Conservation (phyloP, 2,329 filamentous ascomycete species). For the Emmonsiellopsis sp. region DNA sequence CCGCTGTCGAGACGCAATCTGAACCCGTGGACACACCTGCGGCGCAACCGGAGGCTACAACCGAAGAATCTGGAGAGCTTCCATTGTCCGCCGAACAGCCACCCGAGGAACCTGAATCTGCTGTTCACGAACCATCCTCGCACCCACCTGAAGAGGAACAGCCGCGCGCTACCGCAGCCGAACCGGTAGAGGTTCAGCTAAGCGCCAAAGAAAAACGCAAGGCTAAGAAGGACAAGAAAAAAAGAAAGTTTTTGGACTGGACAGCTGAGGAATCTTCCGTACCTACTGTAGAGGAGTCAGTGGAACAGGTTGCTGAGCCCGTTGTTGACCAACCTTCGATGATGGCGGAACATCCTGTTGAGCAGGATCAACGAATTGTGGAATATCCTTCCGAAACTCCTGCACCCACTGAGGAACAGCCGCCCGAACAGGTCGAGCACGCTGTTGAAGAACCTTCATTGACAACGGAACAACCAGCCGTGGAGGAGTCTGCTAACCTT, state of each 20-base stretch:
- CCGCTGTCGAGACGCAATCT: neutral
- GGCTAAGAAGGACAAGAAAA: slow-evolving; percentile 39
- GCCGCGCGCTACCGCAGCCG: neutral
- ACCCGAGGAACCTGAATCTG: neutral
- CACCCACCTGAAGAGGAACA: neutral
- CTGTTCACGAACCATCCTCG: neutral
- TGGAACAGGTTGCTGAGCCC: neutral
- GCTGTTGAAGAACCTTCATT: too few relatives aligned
- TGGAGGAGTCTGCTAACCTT: too few relatives aligned
- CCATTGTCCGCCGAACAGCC: neutral
- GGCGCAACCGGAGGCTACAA: neutral
- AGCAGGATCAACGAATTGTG: too few relatives aligned
- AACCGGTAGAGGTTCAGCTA: neutral
- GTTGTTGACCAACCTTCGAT: neutral
- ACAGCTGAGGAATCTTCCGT: neutral
- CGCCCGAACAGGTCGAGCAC: too few relatives aligned
- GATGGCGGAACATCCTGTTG: too few relatives aligned
- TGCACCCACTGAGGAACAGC: too few relatives aligned
- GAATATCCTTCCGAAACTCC: too few relatives aligned
- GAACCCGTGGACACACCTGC: neutral
- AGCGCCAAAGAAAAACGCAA: slow-evolving; percentile 36
- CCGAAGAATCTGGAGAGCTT: neutral
- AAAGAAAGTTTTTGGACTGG: slow-evolving; percentile 14
- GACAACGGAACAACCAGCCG: too few relatives aligned
- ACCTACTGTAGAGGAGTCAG: neutral